Evolutionary conservation across 202 grass and related monocot species (phyloP), one percentile per base, ranked within the genome.

Genomic region (Zoysia matrella): DNA sequence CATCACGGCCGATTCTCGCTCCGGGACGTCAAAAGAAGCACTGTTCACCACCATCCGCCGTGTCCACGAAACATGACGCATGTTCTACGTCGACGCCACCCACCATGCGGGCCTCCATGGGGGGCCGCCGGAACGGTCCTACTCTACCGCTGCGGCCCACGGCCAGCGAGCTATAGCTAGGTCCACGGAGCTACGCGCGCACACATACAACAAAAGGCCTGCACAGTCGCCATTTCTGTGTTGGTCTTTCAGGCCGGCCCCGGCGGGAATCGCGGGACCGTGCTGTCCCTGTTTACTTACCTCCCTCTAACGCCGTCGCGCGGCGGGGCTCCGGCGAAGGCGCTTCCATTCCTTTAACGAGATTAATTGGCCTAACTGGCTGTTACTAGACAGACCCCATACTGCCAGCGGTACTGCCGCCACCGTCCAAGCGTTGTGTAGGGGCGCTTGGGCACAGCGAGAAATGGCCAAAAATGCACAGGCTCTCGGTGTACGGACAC

Each of bases 21-120:
- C 65, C 65, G 6, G 45, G 52, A 36, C 30, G 30, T 43, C 72
- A 43, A 60, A 68, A 49, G 14, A 13, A 62, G 60, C 60, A 36
- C 60, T 62, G 60, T 62, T 62, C 1, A 62, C 14, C 2, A 30
- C 49, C 4, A 3, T 46, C 7, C 40, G 12, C 55, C 11, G 46
- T n/a, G 60, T 79, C 54, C 52, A 65, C 75, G 71, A 76, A 84
- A 57, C 71, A 71, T 64, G 71, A 80, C 70, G 76, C 64, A 39
- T 3, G 76, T 45, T 70, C 42, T 45, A 71, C 86, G 76, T 84
- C 57, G 40, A 36, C 42, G 16, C 61, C 49, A 71, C 43, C 65
- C 13, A 80, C 64, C 22, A 1, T 71, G 86, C 47, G 76, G 70
- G 82, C 76, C 82, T 64, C 39, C 30, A 80, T 57, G 81, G 52